Percentiles rank a stretch among this genome's conserved stretches.
These are phyloP conservation scores for Stereocaulon alpinum DNA, from an alignment of 495 filamentous ascomycete genomes.

Conservation along the genomic window DNA sequence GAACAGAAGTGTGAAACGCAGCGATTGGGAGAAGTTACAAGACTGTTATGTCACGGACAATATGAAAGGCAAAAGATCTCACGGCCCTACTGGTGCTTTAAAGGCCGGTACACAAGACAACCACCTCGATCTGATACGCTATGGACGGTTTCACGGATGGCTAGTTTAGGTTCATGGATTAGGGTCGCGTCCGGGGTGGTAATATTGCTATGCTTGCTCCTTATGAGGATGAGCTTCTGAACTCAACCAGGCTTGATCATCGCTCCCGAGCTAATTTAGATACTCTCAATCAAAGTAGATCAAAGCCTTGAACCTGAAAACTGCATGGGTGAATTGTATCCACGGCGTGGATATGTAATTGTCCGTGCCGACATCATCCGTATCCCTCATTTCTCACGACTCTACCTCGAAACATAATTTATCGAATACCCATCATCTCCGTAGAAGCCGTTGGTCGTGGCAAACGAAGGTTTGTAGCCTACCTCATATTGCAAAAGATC, in stretches of 20 bases:
- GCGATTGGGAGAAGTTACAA: constrained; percentile 3
- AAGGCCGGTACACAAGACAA: constrained; percentile 1
- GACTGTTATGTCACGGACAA: background rate
- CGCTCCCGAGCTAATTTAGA: background rate
- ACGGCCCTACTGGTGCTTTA: background rate
- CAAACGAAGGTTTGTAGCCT: too few relatives aligned
- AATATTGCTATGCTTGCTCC: constrained; percentile 11
- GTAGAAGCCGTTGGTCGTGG: too few relatives aligned
- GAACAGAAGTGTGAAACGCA: constrained; percentile 6
- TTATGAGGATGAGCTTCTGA: constrained; percentile 14
- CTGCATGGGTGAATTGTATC: background rate
- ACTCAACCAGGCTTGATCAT: constrained; percentile 8
- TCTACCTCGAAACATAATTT: too few relatives aligned
- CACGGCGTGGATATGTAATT: too few relatives aligned
- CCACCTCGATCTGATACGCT: background rate
- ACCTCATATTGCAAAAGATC: too few relatives aligned
- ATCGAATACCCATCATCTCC: too few relatives aligned
- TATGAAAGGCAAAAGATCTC: background rate
- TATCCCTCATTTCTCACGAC: too few relatives aligned
- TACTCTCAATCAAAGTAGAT: constrained; percentile 8
- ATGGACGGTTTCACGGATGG: background rate
- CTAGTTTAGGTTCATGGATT: constrained; percentile 3
- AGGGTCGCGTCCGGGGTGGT: constrained; percentile 17
- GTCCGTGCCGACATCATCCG: too few relatives aligned
- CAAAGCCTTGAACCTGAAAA: background rate